These are phyloP conservation scores for Pseudopithomyces maydicus DNA, from an alignment of 2,329 filamentous ascomycete species.

Conservation along the genomic window DNA sequence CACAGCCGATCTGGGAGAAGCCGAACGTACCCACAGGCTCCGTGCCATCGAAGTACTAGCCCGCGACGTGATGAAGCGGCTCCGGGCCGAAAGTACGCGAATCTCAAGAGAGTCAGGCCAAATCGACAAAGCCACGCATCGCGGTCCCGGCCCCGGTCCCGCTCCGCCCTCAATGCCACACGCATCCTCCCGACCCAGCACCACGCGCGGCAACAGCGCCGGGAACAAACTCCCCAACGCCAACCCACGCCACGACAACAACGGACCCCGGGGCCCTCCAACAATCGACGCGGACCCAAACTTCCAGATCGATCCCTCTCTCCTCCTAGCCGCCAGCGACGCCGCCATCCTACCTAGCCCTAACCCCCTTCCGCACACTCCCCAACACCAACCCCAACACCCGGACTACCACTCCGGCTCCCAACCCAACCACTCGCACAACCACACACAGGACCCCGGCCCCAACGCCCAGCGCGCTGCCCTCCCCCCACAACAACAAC, in stretches of 20 bases:
- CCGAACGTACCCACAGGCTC: conserved; percentile 36
- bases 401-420: conserved; percentile 30
- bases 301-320: conserved; percentile 67
- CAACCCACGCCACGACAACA: conserved; percentile 7
- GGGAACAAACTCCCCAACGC: not conserved
- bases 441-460: no score
- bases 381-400: conserved; percentile 33
- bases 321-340: conserved; percentile 63
- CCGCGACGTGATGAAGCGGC: conserved; percentile 77
- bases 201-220: conserved; percentile 14
- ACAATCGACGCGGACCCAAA: conserved; percentile 50
- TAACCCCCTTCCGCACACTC: conserved; percentile 13
- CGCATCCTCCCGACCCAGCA: conserved; percentile 4
- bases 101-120: conserved; percentile 56
- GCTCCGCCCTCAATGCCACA: conserved; percentile 36
- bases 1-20: conserved; percentile 20
- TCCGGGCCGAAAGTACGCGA: conserved; percentile 63
- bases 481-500: conserved; percentile 17
- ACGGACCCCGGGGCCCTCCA: conserved; percentile 12
- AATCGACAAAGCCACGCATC: conserved; percentile 47
- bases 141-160: conserved; percentile 51
- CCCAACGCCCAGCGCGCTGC: no score
- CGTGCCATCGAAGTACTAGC: conserved; percentile 71
- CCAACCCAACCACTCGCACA: no score
- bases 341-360: conserved; percentile 44